Evolutionary conservation across 2,329 filamentous ascomycete species (phyloP), one percentile per base, ranked within the genome.

Genomic region (Alternaria rosae): DNA sequence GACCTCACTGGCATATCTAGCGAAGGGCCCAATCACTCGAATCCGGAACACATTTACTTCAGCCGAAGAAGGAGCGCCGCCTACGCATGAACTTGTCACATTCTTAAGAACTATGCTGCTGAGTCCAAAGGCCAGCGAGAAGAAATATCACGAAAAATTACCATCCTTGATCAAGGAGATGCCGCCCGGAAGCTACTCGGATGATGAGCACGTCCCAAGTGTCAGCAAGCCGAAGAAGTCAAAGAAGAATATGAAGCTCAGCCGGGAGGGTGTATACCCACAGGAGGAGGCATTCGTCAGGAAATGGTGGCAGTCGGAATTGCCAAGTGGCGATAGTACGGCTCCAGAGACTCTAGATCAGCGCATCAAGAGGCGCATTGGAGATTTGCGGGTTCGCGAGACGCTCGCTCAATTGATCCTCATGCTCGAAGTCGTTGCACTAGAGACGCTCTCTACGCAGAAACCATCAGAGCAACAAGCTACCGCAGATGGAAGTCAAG

Each of bases 1-100:
- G 85, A 92, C 91, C 32, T 92, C 92, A 4, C 81, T 94, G 59
- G 92, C 92, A 60, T 95, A 94, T 78, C 94, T 94, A 78, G 90
- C 90, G 20, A 95, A 95, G 81, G 92, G 92, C 1, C 91, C 92
- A 2, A 81, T 95, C 20, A 92, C 92, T 45, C 86, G 91, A 69
- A 89, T 91, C 47, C 87, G 92, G 61, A 90, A 89, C 48, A 86
- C 89, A 13, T 92, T 92, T 65, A 87, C 89, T 59, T 80, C 88
- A 13, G 86, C 88, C 63, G 86, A 86, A 54, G 87, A 90, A 74
- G 82, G 85, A 7, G 86, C 84, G 21, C 79, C 89, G 20, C 84
- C 88, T 42, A 87, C 90, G 78, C 80, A 82, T 23, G 87, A 92
- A 52, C 81, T 94, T 17, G 83, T 91, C 9, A 82, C 85, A 0